These are phyloP conservation scores for Exophiala lecanii-corni DNA, from an alignment of 2,329 filamentous ascomycete genomes.

Conservation along the genomic window DNA sequence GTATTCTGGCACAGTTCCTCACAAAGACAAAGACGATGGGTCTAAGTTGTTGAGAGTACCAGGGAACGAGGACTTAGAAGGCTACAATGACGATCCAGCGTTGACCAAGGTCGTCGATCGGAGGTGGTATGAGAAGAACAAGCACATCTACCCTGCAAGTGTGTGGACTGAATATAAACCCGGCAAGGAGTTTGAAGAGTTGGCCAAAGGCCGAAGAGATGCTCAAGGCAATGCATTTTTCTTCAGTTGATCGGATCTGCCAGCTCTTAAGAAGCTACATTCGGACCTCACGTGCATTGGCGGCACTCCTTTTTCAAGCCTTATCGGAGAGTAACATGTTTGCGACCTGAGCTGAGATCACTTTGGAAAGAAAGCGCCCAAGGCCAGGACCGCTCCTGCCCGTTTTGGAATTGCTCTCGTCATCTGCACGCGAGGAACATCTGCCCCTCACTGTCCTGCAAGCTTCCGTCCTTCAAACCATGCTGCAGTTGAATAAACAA, in stretches of 20 bases:
- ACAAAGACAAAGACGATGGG: slow-evolving; percentile 33
- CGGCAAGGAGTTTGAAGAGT: slow-evolving; percentile 68
- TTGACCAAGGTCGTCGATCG: slow-evolving; percentile 92
- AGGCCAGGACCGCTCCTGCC: too few relatives aligned
- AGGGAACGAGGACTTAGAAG: slow-evolving; percentile 62
- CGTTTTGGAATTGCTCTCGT: too few relatives aligned
- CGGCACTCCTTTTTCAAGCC: neutral
- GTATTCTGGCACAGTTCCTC: slow-evolving; percentile 52
- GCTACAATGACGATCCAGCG: slow-evolving; percentile 69
- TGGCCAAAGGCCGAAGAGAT: slow-evolving; percentile 69
- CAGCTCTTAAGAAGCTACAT: neutral
- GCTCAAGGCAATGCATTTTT: slow-evolving; percentile 90
- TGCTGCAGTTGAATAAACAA: too few relatives aligned
- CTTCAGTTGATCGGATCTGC: slow-evolving; percentile 49
- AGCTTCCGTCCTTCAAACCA: too few relatives aligned
- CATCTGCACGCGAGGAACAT: too few relatives aligned
- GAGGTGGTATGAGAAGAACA: slow-evolving; percentile 95
- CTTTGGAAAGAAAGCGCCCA: too few relatives aligned
- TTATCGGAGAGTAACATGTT: neutral
- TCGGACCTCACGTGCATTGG: neutral
- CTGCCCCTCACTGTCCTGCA: too few relatives aligned
- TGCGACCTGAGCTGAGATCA: neutral
- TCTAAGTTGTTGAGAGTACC: slow-evolving; percentile 39
- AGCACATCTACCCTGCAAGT: slow-evolving; percentile 95
- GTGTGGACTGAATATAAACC: slow-evolving; percentile 94